Evolutionary conservation across 352 stramenopile genomes (phyloP).

Genomic region (Pythium rhizo-oryzae): DNA sequence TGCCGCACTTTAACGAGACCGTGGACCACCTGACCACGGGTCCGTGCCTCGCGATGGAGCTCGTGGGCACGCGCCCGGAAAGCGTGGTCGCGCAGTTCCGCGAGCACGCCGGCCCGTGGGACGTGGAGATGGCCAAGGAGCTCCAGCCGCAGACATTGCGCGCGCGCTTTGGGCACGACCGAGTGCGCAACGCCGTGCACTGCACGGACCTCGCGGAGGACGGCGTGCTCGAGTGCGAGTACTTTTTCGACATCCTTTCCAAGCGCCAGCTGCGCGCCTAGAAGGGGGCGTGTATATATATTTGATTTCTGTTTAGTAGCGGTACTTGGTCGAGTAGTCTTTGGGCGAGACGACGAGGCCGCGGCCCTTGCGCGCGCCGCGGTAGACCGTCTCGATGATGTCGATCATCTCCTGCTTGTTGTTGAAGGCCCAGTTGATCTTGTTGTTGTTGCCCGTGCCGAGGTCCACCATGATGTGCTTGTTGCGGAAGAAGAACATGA

Average conservation of each 20-base stretch:
- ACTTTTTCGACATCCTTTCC: constrained; percentile 95
- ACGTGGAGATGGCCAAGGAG: constrained; percentile 94
- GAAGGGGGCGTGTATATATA: neutral
- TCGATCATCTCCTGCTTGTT: constrained; percentile 99
- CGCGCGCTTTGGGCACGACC: constrained; percentile 87
- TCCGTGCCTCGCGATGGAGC: constrained; percentile 90
- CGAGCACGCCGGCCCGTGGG: constrained; percentile 86
- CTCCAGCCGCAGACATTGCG: constrained; percentile 89
- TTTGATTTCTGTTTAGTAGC: constrained; percentile 80
- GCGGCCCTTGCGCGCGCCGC: constrained; percentile 96
- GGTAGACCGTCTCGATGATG: constrained; percentile 99
- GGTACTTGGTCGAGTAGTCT: constrained; percentile 99
- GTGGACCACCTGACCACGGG: constrained; percentile 91
- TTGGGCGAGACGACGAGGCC: constrained; percentile 98
- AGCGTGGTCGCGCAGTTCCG: constrained; percentile 77
- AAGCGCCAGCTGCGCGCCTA: constrained; percentile 47
- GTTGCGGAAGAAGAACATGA: constrained; percentile 99
- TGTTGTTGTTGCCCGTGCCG: constrained; percentile 99
- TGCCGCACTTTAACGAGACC: constrained; percentile 91
- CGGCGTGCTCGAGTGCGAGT: constrained; percentile 89
- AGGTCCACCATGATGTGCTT: constrained; percentile 99
- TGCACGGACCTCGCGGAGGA: constrained; percentile 94
- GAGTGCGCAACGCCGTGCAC: constrained; percentile 91
- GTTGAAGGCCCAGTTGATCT: constrained; percentile 98
- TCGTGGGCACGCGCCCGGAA: constrained; percentile 62